phyloP scores from a whole-genome alignment of 139 green algal species.

The Spirogloea muscicola region DNA sequence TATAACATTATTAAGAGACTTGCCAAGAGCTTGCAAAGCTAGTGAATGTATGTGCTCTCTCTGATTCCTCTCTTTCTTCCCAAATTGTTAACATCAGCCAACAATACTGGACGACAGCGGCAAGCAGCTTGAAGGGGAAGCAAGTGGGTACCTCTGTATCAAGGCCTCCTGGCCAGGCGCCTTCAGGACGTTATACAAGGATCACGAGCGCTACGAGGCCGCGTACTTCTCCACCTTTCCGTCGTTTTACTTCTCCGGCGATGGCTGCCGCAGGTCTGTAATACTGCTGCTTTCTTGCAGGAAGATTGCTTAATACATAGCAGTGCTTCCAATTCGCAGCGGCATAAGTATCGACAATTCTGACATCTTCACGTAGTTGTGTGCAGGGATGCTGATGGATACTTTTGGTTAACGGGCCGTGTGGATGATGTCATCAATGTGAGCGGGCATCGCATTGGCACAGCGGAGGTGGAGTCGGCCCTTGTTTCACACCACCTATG shows the following conservation, averaged over 20 bases:
- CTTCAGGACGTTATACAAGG: constrained; percentile 74
- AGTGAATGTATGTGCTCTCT: too few species aligned
- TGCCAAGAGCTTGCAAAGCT: too few species aligned
- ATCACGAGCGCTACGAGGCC: constrained; percentile 85
- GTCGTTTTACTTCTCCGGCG: constrained; percentile 76
- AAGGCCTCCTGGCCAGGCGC: constrained; percentile 52
- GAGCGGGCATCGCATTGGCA: constrained; percentile 54
- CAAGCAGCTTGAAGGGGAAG: constrained; percentile 48
- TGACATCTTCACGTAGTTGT: too few species aligned
- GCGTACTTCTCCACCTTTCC: constrained; percentile 88
- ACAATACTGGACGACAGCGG: constrained; percentile 82
- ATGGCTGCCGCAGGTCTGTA: constrained; percentile 55
- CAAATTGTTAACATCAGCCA: constrained; percentile 53
- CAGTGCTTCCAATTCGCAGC: too few species aligned
- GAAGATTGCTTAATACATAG: too few species aligned
- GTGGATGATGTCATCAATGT: constrained; percentile 95
- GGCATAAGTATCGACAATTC: too few species aligned
- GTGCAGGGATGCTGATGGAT: constrained; percentile 57
- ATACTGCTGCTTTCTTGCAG: too few species aligned
- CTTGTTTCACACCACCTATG: constrained; percentile 43
- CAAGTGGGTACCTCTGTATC: constrained; percentile 55
- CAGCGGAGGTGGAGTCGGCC: constrained; percentile 56
- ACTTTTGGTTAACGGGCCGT: constrained; percentile 76
- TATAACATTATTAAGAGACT: too few species aligned
- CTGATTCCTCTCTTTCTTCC: too few species aligned